phyloP scores from a whole-genome alignment of 495 filamentous ascomycete species.

The Penicillium parvum region DNA sequence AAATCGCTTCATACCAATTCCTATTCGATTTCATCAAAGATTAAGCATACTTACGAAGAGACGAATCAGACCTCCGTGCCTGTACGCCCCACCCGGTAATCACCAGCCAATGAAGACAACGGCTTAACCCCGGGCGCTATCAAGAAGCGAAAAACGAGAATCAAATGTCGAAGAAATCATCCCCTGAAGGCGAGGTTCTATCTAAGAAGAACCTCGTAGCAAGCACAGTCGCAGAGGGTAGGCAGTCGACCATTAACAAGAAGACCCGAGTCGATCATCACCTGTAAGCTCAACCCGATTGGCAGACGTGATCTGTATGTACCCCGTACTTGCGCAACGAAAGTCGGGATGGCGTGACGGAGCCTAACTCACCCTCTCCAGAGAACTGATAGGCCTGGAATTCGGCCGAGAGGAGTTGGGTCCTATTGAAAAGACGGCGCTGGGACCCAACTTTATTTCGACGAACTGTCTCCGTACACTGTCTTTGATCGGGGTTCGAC shows the following conservation, averaged over 20 bases:
- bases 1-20: too few species aligned
- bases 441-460: neutral
- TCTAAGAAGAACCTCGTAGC: too few species aligned
- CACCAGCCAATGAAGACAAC: neutral
- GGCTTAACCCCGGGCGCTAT: neutral
- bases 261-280: neutral
- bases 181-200: too few species aligned
- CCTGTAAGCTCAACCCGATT: neutral
- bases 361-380: slow-evolving; percentile 9
- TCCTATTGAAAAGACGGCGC: neutral
- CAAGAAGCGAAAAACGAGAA: neutral
- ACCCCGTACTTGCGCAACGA: slow-evolving; percentile 18
- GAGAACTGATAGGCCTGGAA: slow-evolving; percentile 2
- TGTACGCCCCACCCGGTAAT: too few species aligned
- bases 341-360: slow-evolving; percentile 23
- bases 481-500: neutral
- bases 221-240: neutral
- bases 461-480: neutral
- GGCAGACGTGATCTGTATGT: neutral
- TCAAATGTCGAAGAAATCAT: too few species aligned
- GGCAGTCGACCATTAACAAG: neutral
- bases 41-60: too few species aligned
- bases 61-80: too few species aligned
- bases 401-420: slow-evolving; percentile 19
- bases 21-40: too few species aligned